These are phyloP conservation scores for Arthrobotrys conoides DNA, from an alignment of 2,329 filamentous ascomycete genomes.

Conservation along the genomic window DNA sequence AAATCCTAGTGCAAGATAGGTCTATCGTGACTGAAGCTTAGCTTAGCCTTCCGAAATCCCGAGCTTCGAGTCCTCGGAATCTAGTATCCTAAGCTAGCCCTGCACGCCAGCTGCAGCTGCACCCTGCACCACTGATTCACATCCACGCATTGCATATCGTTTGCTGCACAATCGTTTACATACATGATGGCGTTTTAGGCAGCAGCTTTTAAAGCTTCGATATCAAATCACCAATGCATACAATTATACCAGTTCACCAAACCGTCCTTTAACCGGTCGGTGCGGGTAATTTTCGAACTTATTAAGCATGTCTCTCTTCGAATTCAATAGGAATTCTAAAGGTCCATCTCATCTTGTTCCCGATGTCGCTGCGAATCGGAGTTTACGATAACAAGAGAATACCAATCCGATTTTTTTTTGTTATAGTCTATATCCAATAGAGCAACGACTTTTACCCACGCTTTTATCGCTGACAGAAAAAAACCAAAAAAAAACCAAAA, in stretches of 20 bases:
- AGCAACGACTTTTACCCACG: constrained; percentile 22
- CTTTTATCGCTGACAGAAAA: constrained; percentile 9
- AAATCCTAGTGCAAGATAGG: no score
- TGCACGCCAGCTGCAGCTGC: neutral
- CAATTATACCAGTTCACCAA: constrained; percentile 4
- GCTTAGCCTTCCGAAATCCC: no score
- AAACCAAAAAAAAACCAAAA: neutral
- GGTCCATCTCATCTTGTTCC: neutral
- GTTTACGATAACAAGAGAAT: neutral
- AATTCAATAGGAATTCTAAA: constrained; percentile 1
- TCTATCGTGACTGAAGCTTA: no score
- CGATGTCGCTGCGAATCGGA: constrained; percentile 36
- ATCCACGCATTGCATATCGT: constrained; percentile 10
- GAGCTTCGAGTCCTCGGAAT: neutral
- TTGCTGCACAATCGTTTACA: constrained; percentile 4
- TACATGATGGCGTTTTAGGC: constrained; percentile 36
- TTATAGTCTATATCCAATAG: constrained; percentile 21
- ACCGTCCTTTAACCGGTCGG: neutral
- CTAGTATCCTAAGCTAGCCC: neutral
- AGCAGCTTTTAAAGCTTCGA: constrained; percentile 15
- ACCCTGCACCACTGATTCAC: neutral
- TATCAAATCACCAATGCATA: neutral
- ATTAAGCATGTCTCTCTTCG: neutral
- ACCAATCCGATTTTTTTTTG: constrained; percentile 1
- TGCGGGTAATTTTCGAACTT: neutral